Evolutionary conservation across 495 filamentous ascomycete species (phyloP).

Genomic region (Penicillium manginii): DNA sequence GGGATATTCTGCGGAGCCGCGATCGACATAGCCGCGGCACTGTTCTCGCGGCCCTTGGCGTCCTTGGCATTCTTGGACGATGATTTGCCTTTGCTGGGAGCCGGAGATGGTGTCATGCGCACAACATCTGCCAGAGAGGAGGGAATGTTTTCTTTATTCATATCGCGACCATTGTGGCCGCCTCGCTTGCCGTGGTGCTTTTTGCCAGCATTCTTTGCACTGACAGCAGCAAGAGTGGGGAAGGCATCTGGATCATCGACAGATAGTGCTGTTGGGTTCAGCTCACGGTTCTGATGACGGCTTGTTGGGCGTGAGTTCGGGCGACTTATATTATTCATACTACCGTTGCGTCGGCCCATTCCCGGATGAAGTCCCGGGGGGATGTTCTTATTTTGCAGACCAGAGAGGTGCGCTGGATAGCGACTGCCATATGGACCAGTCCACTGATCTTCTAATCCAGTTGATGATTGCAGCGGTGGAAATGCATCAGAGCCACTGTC

Average conservation of each 20-base stretch:
- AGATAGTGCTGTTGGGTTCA: constrained; percentile 69
- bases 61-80: constrained; percentile 49
- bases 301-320: constrained; percentile 86
- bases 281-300: constrained; percentile 74
- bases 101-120: constrained; percentile 85
- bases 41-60: constrained; percentile 70
- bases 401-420: constrained; percentile 41
- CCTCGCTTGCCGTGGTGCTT: constrained; percentile 90
- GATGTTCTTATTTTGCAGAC: constrained; percentile 30
- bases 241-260: constrained; percentile 97
- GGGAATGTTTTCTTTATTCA: constrained; percentile 66
- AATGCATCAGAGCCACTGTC: constrained; percentile 81
- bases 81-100: constrained; percentile 52
- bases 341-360: constrained; percentile 58
- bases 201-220: constrained; percentile 71
- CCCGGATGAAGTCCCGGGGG: constrained; percentile 37
- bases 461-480: constrained; percentile 67
- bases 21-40: constrained; percentile 78
- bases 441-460: constrained; percentile 59
- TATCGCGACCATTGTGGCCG: constrained; percentile 65
- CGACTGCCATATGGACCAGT: constrained; percentile 49
- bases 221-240: constrained; percentile 84
- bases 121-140: constrained; percentile 94
- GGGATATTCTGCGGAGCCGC: constrained; percentile 88
- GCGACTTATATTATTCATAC: constrained; percentile 46